phyloP scores from a whole-genome alignment of 1,139 yeast genomes.

The Blastobotrys buckinghamii region DNA sequence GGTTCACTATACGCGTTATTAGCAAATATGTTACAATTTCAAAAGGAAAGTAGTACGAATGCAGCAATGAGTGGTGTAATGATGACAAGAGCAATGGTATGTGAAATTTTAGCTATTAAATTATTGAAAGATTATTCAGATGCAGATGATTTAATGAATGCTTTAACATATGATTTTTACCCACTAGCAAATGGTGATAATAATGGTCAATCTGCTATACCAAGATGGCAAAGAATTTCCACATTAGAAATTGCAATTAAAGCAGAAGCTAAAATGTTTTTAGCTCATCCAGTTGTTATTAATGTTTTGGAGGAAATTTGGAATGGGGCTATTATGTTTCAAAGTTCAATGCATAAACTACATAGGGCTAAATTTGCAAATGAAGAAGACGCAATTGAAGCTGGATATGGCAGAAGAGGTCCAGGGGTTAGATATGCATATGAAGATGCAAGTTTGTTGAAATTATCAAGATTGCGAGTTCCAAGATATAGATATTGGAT shows the following conservation, averaged over 20 bases:
- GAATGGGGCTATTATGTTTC: conserved; percentile 44
- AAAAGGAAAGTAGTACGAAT: conserved; percentile 45
- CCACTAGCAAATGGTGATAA: conserved; percentile 33
- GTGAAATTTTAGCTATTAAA: conserved; percentile 51
- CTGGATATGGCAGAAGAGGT: conserved; percentile 33
- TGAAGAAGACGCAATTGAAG: conserved; percentile 24
- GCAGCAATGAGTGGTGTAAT: conserved; percentile 46
- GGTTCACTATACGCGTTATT: conserved; percentile 35
- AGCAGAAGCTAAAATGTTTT: conserved; percentile 48
- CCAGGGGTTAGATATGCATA: conserved; percentile 35
- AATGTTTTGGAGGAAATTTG: conserved; percentile 48
- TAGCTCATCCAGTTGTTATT: conserved; percentile 52
- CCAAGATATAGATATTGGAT: conserved; percentile 37
- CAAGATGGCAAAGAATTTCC: conserved; percentile 45
- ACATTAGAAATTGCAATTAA: conserved; percentile 52
- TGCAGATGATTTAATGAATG: conserved; percentile 41
- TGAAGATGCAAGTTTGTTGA: conserved; percentile 34
- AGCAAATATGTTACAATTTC: conserved; percentile 38
- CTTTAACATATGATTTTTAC: conserved; percentile 37
- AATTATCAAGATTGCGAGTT: conserved; percentile 35
- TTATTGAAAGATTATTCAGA: conserved; percentile 44
- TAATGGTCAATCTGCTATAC: conserved; percentile 23
- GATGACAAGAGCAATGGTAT: conserved; percentile 47
- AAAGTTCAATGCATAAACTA: conserved; percentile 36
- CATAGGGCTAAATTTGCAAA: conserved; percentile 30